These are phyloP conservation scores for Astragalus glycyphyllos DNA, from an alignment of 306 rosid species.

Conservation along the genomic window DNA sequence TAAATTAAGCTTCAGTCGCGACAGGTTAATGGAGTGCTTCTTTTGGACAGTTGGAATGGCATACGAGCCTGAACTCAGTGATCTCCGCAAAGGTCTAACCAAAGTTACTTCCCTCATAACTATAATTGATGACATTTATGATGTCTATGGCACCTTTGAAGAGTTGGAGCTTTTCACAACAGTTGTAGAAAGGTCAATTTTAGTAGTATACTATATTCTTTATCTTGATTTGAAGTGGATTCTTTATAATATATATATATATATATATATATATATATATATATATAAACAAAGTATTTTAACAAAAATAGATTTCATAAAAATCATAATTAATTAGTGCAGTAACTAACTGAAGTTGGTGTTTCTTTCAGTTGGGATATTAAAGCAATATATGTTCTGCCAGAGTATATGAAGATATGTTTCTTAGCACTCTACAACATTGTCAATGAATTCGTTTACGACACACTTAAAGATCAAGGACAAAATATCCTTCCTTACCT, in stretches of 20 bases:
- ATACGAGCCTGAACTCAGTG: constrained; percentile 48
- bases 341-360: too few relatives aligned
- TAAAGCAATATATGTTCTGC: constrained; percentile 45
- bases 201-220: too few relatives aligned
- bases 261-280: too few relatives aligned
- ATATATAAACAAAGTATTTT: too few relatives aligned
- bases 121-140: constrained; percentile 62
- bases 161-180: constrained; percentile 58
- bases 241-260: too few relatives aligned
- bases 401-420: constrained; percentile 62
- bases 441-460: constrained; percentile 59
- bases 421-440: constrained; percentile 72
- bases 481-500: constrained; percentile 53
- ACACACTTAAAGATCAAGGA: constrained; percentile 50
- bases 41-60: constrained; percentile 59
- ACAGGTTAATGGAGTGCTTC: constrained; percentile 62
- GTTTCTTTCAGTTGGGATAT: constrained; percentile 62
- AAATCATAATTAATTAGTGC: too few relatives aligned
- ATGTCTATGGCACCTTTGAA: constrained; percentile 60
- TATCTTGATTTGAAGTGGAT: neutral
- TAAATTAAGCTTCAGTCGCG: constrained; percentile 55
- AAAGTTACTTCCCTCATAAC: constrained; percentile 54
- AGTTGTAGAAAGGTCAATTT: constrained; percentile 54
- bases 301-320: too few relatives aligned
- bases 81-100: constrained; percentile 52